A percentile compares a stretch with the other conserved stretches of the same genome.
Evolutionary conservation across 805 yeast species (phyloP).

Genomic region (Debaryomyces hansenii): DNA sequence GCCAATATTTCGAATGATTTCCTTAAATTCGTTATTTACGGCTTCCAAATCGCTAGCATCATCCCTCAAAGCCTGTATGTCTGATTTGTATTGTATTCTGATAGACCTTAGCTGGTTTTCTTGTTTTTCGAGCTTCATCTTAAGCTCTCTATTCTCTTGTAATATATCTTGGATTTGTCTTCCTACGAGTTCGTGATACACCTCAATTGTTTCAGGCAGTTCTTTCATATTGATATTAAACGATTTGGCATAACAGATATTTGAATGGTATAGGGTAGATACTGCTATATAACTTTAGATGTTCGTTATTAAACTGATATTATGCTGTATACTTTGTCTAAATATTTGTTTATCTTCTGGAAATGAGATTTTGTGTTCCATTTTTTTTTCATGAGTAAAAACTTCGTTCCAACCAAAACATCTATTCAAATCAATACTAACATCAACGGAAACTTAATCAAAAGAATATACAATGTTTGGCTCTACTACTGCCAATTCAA

Average conservation of each 20-base stretch:
- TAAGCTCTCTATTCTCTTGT: background rate
- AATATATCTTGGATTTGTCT: background rate
- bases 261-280: no score
- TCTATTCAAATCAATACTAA: background rate
- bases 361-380: background rate
- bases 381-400: background rate
- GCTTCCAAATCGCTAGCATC: background rate
- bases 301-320: no score
- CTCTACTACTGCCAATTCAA: constrained; percentile 9
- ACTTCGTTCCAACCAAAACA: background rate
- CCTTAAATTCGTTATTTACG: background rate
- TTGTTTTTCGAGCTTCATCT: background rate
- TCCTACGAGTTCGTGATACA: background rate
- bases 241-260: no score
- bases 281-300: no score
- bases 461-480: constrained; percentile 13
- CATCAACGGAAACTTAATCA: background rate
- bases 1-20: background rate
- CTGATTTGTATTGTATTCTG: background rate
- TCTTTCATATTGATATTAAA: background rate
- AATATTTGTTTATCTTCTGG: background rate
- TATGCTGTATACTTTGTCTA: no score
- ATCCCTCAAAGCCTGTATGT: background rate
- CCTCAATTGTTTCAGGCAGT: background rate
- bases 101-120: background rate